Base-by-base conservation (phyloP, 495 filamentous ascomycete genomes). In the Aspergillus leporis region DNA sequence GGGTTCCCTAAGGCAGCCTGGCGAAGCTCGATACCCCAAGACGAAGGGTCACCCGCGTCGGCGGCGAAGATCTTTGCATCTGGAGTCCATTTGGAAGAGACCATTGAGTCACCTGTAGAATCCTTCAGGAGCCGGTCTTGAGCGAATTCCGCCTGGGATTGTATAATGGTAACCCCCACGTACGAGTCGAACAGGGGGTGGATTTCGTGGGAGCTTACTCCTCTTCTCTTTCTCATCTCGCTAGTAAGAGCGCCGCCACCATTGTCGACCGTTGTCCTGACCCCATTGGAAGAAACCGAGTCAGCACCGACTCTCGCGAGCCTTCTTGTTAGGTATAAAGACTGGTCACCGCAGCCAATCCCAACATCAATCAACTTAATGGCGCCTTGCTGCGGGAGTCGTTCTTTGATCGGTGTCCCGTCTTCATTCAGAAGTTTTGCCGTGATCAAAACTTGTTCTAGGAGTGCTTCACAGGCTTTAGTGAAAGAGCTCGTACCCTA, bases 331-430 rank as follows among this genome's bases (percentile, higher is more conserved):
- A 81, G 22, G 46, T 73, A 66, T 2, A 78, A 9, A 1, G 70
- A 73, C 59, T 82, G 80, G 56, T 81, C 79, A 19, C 80, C 80
- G 46, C 80, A 82, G 8, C 80, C 79, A 49, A 80, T 76, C 18
- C 80, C 80, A 2, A 82, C 67, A 59, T 82, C 80, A 10, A 82
- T 50, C 9, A 82, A 38, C 18, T 61, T 66, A 4, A 78, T 19
- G 14, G 53, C 55, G 25, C 58, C 49, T 4, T 36, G n/a, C 14
- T 34, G 41, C 2, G 47, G 12, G 9, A 21, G 43, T 3, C 19
- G 43, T 7, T 16, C 43, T 41, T 18, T 16, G 23, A 30, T 7
- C 13, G 66, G 18, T 25, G 12, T 51, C 18, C 50, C 55, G 38
- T 36, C 53, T 43, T 65, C 46, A 31, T 56, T 51, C 43, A 69